Evolutionary conservation across 768 basidiomycete species (phyloP).

Genomic region (Holtermanniella nyarrowii): DNA sequence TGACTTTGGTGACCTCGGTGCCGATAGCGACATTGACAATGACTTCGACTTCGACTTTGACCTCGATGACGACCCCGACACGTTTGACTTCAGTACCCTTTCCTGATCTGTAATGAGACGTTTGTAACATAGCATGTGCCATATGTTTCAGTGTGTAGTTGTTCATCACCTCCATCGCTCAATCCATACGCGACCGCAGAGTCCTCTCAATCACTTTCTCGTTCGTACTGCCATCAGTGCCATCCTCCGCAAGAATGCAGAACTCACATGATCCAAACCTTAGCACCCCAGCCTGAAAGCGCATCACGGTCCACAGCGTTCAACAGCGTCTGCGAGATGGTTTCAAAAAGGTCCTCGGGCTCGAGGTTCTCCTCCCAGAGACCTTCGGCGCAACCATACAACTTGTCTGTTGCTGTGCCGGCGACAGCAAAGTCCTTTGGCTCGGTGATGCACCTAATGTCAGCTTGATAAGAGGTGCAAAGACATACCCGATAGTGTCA

Average conservation of each 20-base stretch:
- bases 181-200: slow-evolving; percentile 88
- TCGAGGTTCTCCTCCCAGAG: slow-evolving; percentile 97
- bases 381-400: slow-evolving; percentile 95
- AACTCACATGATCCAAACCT: slow-evolving; percentile 89
- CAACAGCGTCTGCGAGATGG: slow-evolving; percentile 87
- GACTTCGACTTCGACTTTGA: no score
- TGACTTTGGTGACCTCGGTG: no score
- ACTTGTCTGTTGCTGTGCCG: slow-evolving; percentile 80
- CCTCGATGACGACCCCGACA: no score
- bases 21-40: no score
- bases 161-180: slow-evolving; percentile 5
- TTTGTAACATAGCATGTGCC: no score
- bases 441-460: slow-evolving; percentile 41
- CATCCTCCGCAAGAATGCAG: background rate
- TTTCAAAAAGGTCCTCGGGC: slow-evolving; percentile 95
- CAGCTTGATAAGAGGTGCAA: background rate
- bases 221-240: slow-evolving; percentile 40
- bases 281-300: slow-evolving; percentile 89
- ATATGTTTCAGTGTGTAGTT: no score
- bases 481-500: slow-evolving; percentile 44
- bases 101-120: no score
- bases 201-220: slow-evolving; percentile 66
- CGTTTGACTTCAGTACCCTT: no score
- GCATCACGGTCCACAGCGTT: slow-evolving; percentile 95
- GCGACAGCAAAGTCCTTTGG: slow-evolving; percentile 81